phyloP scores from a whole-genome alignment of 176 grass and related monocot species.

The Elymus sibiricus region DNA sequence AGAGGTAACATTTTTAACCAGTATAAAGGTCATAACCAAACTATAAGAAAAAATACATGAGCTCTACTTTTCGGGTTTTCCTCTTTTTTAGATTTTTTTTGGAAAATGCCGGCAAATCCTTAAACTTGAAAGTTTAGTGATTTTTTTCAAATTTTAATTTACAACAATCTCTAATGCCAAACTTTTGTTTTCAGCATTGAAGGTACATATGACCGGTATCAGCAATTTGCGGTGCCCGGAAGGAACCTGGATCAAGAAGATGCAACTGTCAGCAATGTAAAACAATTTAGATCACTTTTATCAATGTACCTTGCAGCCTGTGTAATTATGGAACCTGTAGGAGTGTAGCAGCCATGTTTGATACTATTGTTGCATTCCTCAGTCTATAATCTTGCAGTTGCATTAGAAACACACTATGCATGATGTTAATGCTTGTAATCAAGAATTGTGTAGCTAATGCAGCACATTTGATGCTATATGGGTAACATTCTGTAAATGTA shows the following conservation, averaged over 20 bases:
- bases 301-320: background rate
- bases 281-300: background rate
- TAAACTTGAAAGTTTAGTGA: background rate
- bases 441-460: background rate
- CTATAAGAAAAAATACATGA: background rate
- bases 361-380: background rate
- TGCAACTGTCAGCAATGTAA: conserved; percentile 29
- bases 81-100: background rate
- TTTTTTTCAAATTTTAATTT: background rate
- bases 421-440: background rate
- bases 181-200: conserved; percentile 46
- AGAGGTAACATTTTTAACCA: background rate
- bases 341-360: background rate
- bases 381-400: background rate
- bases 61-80: background rate
- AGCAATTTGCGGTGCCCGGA: conserved; percentile 19
- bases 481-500: conserved; percentile 6
- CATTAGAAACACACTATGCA: background rate
- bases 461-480: background rate
- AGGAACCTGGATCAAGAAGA: conserved; percentile 20
- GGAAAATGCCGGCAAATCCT: background rate
- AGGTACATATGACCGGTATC: conserved; percentile 45
- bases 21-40: background rate
- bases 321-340: background rate
- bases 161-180: background rate